A percentile compares a stretch with the other conserved stretches of the same genome.
Conservation (phyloP, 345 rosid species). For the Syzygium oleosum region DNA sequence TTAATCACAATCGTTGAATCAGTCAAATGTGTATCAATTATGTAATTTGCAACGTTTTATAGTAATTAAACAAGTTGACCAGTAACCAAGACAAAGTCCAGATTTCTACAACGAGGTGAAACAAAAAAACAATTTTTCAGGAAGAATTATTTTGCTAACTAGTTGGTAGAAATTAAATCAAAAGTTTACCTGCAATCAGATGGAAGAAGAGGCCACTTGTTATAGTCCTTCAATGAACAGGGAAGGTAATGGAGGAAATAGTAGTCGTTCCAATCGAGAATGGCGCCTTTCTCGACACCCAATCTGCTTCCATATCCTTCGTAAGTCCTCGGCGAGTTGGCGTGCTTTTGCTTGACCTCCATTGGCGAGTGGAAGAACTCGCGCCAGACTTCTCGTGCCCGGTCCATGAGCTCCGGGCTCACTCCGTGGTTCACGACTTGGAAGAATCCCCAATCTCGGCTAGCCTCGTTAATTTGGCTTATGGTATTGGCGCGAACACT, state of each 20-base stretch:
- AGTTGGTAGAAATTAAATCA: neutral
- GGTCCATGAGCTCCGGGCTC: slow-evolving; percentile 50
- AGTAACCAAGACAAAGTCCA: neutral
- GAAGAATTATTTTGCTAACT: neutral
- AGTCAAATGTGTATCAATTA: neutral
- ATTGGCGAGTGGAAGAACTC: slow-evolving; percentile 71
- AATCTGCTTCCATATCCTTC: slow-evolving; percentile 93
- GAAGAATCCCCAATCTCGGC: slow-evolving; percentile 89
- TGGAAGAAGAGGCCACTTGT: slow-evolving; percentile 82
- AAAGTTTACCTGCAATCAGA: slow-evolving; percentile 37
- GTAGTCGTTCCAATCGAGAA: slow-evolving; percentile 96
- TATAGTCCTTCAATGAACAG: slow-evolving; percentile 32
- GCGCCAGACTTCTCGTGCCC: slow-evolving; percentile 55
- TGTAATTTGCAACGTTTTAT: neutral
- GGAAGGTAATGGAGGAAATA: slow-evolving; percentile 78
- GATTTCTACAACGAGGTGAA: neutral
- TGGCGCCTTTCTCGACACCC: slow-evolving; percentile 77
- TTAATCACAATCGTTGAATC: neutral
- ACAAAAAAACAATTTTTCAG: neutral
- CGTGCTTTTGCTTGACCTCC: slow-evolving; percentile 50
- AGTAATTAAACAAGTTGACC: neutral
- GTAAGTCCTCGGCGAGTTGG: slow-evolving; percentile 71
- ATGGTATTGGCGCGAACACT: slow-evolving; percentile 10
- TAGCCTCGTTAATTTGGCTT: slow-evolving; percentile 34
- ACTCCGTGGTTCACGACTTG: slow-evolving; percentile 89